Evolutionary conservation across 345 rosid species (phyloP).

Genomic region (Camelina hispida): DNA sequence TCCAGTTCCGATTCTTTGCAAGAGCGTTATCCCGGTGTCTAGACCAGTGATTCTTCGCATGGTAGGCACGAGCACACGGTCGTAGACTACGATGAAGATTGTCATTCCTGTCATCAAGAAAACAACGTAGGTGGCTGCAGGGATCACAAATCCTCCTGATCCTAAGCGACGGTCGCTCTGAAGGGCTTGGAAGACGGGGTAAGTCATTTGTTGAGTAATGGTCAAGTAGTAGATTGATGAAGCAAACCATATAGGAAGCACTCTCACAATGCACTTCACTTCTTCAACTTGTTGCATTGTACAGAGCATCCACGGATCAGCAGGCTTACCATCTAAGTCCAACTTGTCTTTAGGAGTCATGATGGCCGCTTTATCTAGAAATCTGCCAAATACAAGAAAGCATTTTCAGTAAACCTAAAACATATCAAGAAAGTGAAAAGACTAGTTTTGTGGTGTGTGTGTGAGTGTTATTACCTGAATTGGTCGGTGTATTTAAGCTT

Average conservation of each 20-base stretch:
- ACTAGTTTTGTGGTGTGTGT: not conserved
- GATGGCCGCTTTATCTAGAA: conserved; percentile 66
- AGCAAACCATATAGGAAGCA: conserved; percentile 66
- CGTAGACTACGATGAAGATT: conserved; percentile 61
- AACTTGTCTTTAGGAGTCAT: conserved; percentile 47
- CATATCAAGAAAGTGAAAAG: not conserved
- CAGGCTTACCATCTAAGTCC: conserved; percentile 54
- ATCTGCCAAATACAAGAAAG: conserved; percentile 42
- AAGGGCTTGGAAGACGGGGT: conserved; percentile 65
- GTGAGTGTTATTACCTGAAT: conserved; percentile 32
- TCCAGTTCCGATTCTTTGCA: conserved; percentile 56
- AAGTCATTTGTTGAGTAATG: conserved; percentile 57
- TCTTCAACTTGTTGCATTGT: conserved; percentile 78
- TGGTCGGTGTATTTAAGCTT: conserved; percentile 47
- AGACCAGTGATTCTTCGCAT: conserved; percentile 50
- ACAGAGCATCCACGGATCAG: conserved; percentile 65
- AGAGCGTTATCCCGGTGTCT: conserved; percentile 52
- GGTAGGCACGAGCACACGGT: conserved; percentile 53
- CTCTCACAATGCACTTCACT: conserved; percentile 64
- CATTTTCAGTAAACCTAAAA: conserved; percentile 19
- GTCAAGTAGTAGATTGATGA: conserved; percentile 50
- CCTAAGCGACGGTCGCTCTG: conserved; percentile 59
- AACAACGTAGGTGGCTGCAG: conserved; percentile 63
- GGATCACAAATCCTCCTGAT: conserved; percentile 52
- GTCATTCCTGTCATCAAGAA: conserved; percentile 60